Evolutionary conservation across 192 early-diverging fungal species (phyloP).

Genomic region (Dimargaris xerosporica): DNA sequence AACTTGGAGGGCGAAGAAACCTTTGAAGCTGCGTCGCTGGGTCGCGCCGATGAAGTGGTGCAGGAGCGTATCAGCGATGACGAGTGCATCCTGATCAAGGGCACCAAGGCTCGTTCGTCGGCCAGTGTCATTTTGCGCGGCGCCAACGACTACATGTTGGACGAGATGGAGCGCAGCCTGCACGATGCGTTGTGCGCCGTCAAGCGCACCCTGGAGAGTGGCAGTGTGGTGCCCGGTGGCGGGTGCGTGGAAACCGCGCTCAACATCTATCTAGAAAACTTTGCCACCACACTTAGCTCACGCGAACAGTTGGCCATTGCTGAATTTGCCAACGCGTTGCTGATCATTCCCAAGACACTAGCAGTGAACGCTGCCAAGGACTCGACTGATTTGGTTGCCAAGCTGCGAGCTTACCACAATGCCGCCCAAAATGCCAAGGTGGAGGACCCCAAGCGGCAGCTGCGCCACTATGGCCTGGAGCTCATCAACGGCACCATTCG

Average conservation of each 20-base stretch:
- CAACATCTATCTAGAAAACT: conserved; percentile 95
- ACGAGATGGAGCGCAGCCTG: conserved; percentile 92
- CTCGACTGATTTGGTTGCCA: conserved; percentile 88
- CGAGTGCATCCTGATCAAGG: conserved; percentile 92
- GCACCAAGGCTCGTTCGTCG: conserved; percentile 71
- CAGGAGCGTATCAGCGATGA: conserved; percentile 97
- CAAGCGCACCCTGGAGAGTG: conserved; percentile 88
- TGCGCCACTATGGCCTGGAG: conserved; percentile 89
- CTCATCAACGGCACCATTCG: conserved; percentile 83
- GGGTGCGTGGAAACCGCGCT: conserved; percentile 95
- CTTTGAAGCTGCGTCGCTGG: conserved; percentile 75
- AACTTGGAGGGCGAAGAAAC: conserved; percentile 98
- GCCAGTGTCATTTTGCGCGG: conserved; percentile 89
- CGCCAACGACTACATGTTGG: conserved; percentile 85
- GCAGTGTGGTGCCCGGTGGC: conserved; percentile 81
- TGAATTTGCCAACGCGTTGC: conserved; percentile 83
- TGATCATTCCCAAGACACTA: conserved; percentile 93
- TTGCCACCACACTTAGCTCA: conserved; percentile 89
- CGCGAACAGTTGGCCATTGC: conserved; percentile 96
- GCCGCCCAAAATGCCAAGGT: conserved; percentile 61
- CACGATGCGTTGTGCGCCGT: conserved; percentile 95
- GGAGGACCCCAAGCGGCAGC: conserved; percentile 51
- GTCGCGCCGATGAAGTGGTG: conserved; percentile 86
- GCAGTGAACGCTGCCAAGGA: conserved; percentile 93
- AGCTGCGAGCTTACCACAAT: conserved; percentile 86